Conservation (phyloP, 2,329 filamentous ascomycete genomes). For the Colletotrichum tropicale region DNA sequence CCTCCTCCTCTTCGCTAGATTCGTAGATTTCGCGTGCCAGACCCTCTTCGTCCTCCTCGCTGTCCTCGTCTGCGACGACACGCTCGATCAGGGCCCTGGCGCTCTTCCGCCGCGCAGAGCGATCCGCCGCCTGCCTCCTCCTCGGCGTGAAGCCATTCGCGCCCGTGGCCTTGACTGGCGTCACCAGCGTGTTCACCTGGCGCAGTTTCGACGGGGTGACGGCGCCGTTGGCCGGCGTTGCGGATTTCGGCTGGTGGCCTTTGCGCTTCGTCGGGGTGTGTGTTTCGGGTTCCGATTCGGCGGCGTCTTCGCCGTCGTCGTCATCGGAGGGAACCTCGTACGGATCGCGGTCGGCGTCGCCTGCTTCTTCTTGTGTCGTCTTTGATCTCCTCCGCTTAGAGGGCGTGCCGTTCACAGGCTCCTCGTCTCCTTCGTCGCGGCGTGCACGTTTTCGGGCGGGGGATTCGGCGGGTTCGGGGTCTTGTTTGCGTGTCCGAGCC, state of each 20-base stretch:
- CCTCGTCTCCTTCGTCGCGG: slow-evolving; percentile 28
- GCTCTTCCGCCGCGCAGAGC: slow-evolving; percentile 87
- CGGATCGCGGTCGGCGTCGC: slow-evolving; percentile 28
- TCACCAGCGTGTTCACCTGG: slow-evolving; percentile 35
- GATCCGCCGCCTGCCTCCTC: slow-evolving; percentile 74
- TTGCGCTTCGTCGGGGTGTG: slow-evolving; percentile 38
- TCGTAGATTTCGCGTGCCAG: slow-evolving; percentile 73
- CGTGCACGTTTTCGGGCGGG: slow-evolving; percentile 24
- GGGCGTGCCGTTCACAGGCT: slow-evolving; percentile 32
- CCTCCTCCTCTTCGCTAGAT: slow-evolving; percentile 54
- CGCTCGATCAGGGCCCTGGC: slow-evolving; percentile 77
- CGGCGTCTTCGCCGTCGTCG: background rate
- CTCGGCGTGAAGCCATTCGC: slow-evolving; percentile 60
- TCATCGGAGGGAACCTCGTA: slow-evolving; percentile 1
- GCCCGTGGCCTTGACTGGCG: slow-evolving; percentile 40
- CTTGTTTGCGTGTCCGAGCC: background rate
- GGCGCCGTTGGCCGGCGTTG: slow-evolving; percentile 27
- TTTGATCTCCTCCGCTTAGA: slow-evolving; percentile 34
- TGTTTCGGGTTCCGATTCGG: slow-evolving; percentile 27
- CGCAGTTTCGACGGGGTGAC: slow-evolving; percentile 42
- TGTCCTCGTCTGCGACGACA: slow-evolving; percentile 65
- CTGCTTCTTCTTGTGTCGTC: slow-evolving; percentile 5
- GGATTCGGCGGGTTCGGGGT: background rate
- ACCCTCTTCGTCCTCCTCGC: slow-evolving; percentile 74
- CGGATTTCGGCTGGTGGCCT: slow-evolving; percentile 37